Evolutionary conservation across 106 monocot genomes (phyloP).

Genomic region (Vanilla planifolia): DNA sequence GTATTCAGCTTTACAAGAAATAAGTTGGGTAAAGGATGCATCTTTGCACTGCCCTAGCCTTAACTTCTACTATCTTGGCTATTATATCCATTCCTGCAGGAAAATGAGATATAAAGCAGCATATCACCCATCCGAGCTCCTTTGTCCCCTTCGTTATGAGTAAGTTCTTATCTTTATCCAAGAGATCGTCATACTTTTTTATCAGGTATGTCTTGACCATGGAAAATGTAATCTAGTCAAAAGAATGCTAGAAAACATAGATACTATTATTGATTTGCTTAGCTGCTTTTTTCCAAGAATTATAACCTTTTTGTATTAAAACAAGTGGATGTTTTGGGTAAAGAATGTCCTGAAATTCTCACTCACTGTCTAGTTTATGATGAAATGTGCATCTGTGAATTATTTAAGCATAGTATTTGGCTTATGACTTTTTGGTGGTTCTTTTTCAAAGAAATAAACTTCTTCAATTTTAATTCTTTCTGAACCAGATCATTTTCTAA

Average conservation of each 20-base stretch:
- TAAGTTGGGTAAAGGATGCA: constrained; percentile 73
- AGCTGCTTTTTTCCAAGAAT: no score
- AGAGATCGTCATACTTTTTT: background rate
- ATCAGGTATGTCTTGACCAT: background rate
- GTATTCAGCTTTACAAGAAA: constrained; percentile 88
- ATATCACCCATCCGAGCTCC: constrained; percentile 88
- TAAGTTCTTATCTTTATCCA: constrained; percentile 22
- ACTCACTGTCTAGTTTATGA: background rate
- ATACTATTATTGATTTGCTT: no score
- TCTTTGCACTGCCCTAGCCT: constrained; percentile 37
- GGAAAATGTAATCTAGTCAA: background rate
- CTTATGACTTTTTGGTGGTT: background rate
- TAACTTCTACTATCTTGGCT: constrained; percentile 93
- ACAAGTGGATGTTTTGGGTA: background rate
- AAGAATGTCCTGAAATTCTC: background rate
- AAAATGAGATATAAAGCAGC: constrained; percentile 99
- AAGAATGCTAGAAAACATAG: no score
- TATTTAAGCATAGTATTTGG: background rate
- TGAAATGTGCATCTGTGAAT: background rate
- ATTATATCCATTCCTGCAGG: constrained; percentile 92
- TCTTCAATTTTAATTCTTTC: background rate
- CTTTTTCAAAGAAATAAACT: background rate
- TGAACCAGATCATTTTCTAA: background rate
- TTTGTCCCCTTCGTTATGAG: constrained; percentile 90
- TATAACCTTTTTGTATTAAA: no score